Base-by-base conservation (phyloP, 768 basidiomycete genomes). In the Terana coerulea region DNA sequence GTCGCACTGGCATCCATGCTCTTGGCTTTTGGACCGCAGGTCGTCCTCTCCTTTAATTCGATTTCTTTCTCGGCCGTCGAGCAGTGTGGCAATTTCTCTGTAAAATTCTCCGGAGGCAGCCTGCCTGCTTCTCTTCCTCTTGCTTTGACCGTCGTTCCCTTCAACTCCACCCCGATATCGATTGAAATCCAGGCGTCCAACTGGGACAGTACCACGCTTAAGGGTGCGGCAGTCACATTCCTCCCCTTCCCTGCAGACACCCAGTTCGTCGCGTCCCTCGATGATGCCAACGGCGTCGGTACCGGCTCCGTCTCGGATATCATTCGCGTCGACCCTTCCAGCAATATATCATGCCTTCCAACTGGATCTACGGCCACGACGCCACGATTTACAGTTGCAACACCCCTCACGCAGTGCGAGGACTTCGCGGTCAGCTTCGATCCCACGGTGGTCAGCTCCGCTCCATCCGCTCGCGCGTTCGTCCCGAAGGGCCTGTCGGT, bases 241-340 rank as follows among this genome's bases (percentile, higher is more conserved):
- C 67, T 84, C 1, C 83, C 83, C 5, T 67, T 82, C 17, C 54
- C 72, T 2, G 75, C 72, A 1, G 75, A 72, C 24, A 74, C 77
- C 7, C 61, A 63, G 12, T 83, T 84, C 52, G 58, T 86, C 35
- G 79, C 81, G 6, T 77, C 79, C 10, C 71, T 85, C 24, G 76
- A 81, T 52, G 75, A 79, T 60, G 64, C 64, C 0, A 51, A 54
- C 3, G 78, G 76, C n/a, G 58, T 66, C 5, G 68, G 63, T 41
- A 59, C 73, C 3, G 74, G 75, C 1, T 57, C 52, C 14, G 68
- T 76, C 7, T 83, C 82, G 21, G 75, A 80, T 53, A 57, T 83
- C 14, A 71, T 76, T 28, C 65, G 60, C 15, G 71, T 84, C 14
- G 60, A 70, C 3, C 64, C 72, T 17, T 78, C 76, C 19, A 59